Base-by-base conservation (phyloP, 345 rosid genomes). In the Camelina laxa region DNA sequence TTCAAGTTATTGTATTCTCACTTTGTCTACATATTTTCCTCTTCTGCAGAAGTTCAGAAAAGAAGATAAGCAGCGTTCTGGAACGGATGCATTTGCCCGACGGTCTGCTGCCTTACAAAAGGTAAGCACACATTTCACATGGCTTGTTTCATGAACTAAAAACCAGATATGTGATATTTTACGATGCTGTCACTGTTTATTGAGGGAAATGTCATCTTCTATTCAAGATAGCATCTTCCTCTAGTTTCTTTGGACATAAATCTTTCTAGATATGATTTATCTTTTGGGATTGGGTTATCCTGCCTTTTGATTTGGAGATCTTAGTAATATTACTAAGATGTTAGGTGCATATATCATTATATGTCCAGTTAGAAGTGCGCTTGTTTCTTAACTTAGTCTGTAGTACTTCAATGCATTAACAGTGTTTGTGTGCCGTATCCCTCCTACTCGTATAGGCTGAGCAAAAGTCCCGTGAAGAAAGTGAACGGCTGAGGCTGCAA, bases 401-500 rank as follows among this genome's bases (percentile, higher is more conserved):
- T 76, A 45, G 20, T 48, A 17, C 20, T 9, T 49, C 51, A 62
- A 55, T 54, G 48, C 12, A 31, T 36, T 47, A 70, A 65, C 61
- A 36, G n/a, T 58, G 49, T 74, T 38, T 58, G 6, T 74, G 16
- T 0, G 3, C 11, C 1, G 1, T 60, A 44, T 54, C 12, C 27
- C 9, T 65, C 53, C 55, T 65, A 12, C 71, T 51, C 0, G 0
- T 65, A 56, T 75, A 92, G 99, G 97, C 98, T 27, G 97, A 95
- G 82, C 85, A 90, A 82, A 84, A 87, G 77, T 89, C 96, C 31
- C 98, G 88, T 39, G 96, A 90, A 84, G 98, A 90, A 83, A 88
- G 90, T 78, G 98, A 92, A 78, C 89, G 81, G 83, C 85, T 90
- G 85, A 87, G 98, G 83, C 90, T 82, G 69, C 91, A 92, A 75